phyloP scores from a whole-genome alignment of 2,329 filamentous ascomycete genomes.

The Ploettnerulaceae sp. region DNA sequence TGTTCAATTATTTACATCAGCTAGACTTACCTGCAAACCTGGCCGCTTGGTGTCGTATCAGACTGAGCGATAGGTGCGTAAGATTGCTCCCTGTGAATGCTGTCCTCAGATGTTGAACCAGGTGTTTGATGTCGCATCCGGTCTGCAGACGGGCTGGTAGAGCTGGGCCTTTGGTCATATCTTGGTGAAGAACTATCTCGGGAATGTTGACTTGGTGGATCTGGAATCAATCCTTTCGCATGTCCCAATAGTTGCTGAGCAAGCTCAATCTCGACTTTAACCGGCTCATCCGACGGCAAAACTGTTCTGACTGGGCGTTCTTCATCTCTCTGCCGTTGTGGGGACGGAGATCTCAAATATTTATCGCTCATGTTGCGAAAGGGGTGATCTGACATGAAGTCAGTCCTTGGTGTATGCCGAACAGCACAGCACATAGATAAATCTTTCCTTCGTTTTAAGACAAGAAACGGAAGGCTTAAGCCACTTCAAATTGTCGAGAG shows the following conservation, averaged over 20 bases:
- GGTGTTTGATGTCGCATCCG: constrained; percentile 17
- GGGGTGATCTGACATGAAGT: constrained; percentile 30
- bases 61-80: constrained; percentile 10
- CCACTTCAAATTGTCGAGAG: too few relatives aligned
- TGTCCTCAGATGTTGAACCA: constrained; percentile 20
- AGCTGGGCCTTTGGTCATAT: constrained; percentile 19
- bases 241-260: constrained; percentile 25
- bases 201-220: constrained; percentile 11
- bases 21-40: constrained; percentile 63
- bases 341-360: constrained; percentile 20
- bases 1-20: background rate
- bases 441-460: too few relatives aligned
- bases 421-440: constrained; percentile 28
- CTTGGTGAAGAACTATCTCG: constrained; percentile 17
- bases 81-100: constrained; percentile 21
- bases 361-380: constrained; percentile 23
- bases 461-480: too few relatives aligned
- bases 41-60: constrained; percentile 45
- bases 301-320: constrained; percentile 20
- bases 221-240: constrained; percentile 16
- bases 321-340: constrained; percentile 21
- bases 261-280: constrained; percentile 27
- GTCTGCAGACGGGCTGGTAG: constrained; percentile 16
- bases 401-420: constrained; percentile 22
- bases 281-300: constrained; percentile 22